Conservation (phyloP, 768 basidiomycete genomes). For the Epithele typhae region DNA sequence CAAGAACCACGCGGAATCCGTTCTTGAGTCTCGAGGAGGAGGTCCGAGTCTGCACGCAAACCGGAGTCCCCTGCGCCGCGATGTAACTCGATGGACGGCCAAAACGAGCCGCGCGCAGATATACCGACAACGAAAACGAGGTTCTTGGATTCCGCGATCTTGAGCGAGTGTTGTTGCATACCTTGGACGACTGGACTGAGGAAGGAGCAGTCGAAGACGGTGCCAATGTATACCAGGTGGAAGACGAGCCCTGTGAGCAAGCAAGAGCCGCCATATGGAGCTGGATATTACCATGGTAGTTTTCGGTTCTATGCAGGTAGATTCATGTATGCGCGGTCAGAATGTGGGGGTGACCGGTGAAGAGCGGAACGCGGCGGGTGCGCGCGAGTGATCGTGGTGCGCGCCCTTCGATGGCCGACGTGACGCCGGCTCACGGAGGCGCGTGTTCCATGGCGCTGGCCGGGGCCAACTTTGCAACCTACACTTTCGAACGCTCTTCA, state of each 20-base stretch:
- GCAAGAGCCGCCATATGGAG: constrained; percentile 40
- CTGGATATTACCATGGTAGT: constrained; percentile 1
- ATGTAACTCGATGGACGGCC: no score
- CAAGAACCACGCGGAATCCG: constrained; percentile 49
- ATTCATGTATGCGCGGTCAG: neutral
- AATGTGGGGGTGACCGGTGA: neutral
- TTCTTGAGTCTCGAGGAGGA: constrained; percentile 65
- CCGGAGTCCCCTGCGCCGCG: constrained; percentile 67
- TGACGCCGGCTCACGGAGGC: neutral
- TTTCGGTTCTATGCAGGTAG: no score
- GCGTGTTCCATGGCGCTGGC: no score
- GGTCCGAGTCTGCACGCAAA: constrained; percentile 76
- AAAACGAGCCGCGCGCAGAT: constrained; percentile 17
- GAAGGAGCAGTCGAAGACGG: constrained; percentile 86
- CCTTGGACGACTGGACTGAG: constrained; percentile 78
- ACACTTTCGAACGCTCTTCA: no score
- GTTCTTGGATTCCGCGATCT: constrained; percentile 54
- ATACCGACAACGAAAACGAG: constrained; percentile 78
- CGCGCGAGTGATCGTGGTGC: no score
- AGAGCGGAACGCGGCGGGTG: no score
- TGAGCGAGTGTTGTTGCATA: constrained; percentile 53
- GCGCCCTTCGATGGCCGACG: neutral
- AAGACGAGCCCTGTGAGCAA: constrained; percentile 66
- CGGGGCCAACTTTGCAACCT: no score
- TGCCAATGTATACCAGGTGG: constrained; percentile 67